Evolutionary conservation across 371 early-diverging fungal genomes (phyloP).

Genomic region (Haplosporangium sp.): DNA sequence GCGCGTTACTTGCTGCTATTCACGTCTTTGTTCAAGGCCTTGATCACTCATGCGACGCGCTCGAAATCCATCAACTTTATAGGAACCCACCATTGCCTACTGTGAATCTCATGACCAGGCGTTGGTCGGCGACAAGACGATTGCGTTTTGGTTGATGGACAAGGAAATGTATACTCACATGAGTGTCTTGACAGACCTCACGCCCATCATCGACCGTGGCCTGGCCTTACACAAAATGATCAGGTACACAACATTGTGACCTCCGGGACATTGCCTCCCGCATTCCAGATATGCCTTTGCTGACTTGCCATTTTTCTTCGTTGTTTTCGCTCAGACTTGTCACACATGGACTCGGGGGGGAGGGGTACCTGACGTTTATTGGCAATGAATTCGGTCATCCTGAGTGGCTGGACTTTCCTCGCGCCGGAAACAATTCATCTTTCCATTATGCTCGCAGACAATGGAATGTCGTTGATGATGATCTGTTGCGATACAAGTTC

Average conservation of each 20-base stretch:
- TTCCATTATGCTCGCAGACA: slow-evolving; percentile 96
- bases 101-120: slow-evolving; percentile 98
- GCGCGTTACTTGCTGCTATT: too few species aligned
- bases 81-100: slow-evolving; percentile 92
- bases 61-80: not conserved
- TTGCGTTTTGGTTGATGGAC: slow-evolving; percentile 99
- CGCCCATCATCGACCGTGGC: slow-evolving; percentile 94
- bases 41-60: too few species aligned
- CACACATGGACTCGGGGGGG: slow-evolving; percentile 92
- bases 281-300: too few species aligned
- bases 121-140: slow-evolving; percentile 96
- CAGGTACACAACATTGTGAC: too few species aligned
- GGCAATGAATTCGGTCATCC: slow-evolving; percentile 99
- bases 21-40: too few species aligned
- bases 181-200: slow-evolving; percentile 83
- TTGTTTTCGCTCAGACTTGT: slow-evolving; percentile 62
- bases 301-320: not conserved
- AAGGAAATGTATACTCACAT: slow-evolving; percentile 97
- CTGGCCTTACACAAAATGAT: slow-evolving; percentile 96
- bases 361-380: slow-evolving; percentile 95
- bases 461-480: slow-evolving; percentile 91
- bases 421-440: slow-evolving; percentile 89
- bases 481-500: slow-evolving; percentile 89
- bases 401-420: slow-evolving; percentile 98
- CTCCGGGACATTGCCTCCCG: too few species aligned